Conservation (phyloP, 2,329 filamentous ascomycete genomes). For the Aspergillus niger region DNA sequence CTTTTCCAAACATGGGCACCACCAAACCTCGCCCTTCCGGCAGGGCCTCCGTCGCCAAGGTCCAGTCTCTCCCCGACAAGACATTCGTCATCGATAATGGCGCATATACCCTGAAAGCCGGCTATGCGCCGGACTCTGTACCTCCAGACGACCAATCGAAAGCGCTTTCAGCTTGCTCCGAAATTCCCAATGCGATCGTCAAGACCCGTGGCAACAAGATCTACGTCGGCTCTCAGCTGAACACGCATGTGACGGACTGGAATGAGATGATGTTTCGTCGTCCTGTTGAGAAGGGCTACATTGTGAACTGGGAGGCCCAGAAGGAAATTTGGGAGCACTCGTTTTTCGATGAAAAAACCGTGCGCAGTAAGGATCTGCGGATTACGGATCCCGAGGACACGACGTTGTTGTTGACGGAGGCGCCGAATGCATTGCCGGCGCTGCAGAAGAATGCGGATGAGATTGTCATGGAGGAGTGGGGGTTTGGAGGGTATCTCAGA, state of each 20-base stretch:
- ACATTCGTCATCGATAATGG: slow-evolving; percentile 95
- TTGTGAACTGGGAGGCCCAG: slow-evolving; percentile 96
- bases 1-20: slow-evolving; percentile 31
- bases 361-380: slow-evolving; percentile 49
- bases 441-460: slow-evolving; percentile 91
- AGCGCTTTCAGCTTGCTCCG: slow-evolving; percentile 54
- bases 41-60: slow-evolving; percentile 56
- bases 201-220: slow-evolving; percentile 76
- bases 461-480: slow-evolving; percentile 96
- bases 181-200: slow-evolving; percentile 87
- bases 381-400: slow-evolving; percentile 70
- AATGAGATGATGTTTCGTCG: slow-evolving; percentile 84
- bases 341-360: slow-evolving; percentile 72
- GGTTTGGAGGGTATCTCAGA: slow-evolving; percentile 83
- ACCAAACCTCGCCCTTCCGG: slow-evolving; percentile 40
- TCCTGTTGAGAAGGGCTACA: slow-evolving; percentile 89
- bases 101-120: slow-evolving; percentile 87
- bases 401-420: slow-evolving; percentile 82
- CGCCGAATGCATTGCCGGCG: slow-evolving; percentile 76
- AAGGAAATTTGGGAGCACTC: slow-evolving; percentile 94
- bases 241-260: slow-evolving; percentile 76
- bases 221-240: slow-evolving; percentile 76
- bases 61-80: slow-evolving; percentile 56
- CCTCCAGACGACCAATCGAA: slow-evolving; percentile 44
- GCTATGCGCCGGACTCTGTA: slow-evolving; percentile 59